Evolutionary conservation across 257 asterid genomes (phyloP).

Genomic region (Solanum pennellii): DNA sequence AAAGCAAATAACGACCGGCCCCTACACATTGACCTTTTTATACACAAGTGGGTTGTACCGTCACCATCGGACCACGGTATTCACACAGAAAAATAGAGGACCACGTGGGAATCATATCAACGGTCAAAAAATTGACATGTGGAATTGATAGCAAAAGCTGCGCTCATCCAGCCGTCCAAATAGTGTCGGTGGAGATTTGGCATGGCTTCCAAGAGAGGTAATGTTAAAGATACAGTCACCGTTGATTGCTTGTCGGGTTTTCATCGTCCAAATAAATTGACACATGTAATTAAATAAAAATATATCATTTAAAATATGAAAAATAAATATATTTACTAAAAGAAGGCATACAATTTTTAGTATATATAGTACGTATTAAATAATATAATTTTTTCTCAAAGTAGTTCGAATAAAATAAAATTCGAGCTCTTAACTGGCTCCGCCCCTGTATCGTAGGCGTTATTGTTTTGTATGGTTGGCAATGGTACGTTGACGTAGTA

Average conservation of each 20-base stretch:
- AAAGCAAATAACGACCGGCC: slow-evolving; percentile 14
- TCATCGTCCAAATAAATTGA: not conserved
- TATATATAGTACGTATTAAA: no score
- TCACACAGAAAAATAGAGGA: not conserved
- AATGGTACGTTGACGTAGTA: not conserved
- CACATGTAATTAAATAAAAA: not conserved
- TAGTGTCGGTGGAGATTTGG: slow-evolving; percentile 45
- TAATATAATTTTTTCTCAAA: no score
- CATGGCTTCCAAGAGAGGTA: not conserved
- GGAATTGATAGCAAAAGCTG: not conserved
- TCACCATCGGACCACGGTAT: slow-evolving; percentile 12
- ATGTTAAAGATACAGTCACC: not conserved
- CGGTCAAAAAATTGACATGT: slow-evolving; percentile 2
- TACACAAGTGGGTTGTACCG: slow-evolving; percentile 21
- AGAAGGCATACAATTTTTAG: no score
- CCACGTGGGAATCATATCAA: not conserved
- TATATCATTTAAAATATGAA: no score
- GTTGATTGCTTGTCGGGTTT: not conserved
- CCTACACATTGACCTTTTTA: not conserved
- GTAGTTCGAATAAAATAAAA: no score
- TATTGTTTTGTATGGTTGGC: not conserved
- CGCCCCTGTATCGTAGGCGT: slow-evolving; percentile 2
- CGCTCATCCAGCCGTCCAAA: slow-evolving; percentile 17
- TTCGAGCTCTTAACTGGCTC: no score
- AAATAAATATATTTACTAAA: no score